Conservation (phyloP, 345 rosid genomes). For the Bruguiera parviflora region DNA sequence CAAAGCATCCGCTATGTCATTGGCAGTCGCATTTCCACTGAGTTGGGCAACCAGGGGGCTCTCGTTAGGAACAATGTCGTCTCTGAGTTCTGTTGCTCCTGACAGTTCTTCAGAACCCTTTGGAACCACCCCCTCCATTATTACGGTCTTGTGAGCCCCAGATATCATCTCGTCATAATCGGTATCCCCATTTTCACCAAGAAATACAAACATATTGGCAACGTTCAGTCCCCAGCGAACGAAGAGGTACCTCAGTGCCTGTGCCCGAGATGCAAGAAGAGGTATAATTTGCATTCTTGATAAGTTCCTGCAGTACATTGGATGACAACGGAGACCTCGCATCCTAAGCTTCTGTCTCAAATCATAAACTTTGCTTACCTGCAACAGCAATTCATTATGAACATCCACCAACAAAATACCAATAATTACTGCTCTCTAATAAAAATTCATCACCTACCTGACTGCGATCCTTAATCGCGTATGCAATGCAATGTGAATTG, state of each 20-base stretch:
- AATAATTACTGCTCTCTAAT: background rate
- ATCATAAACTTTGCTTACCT: slow-evolving; percentile 76
- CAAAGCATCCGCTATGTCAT: slow-evolving; percentile 53
- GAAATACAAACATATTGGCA: slow-evolving; percentile 74
- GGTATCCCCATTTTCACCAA: slow-evolving; percentile 83
- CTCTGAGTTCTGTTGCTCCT: slow-evolving; percentile 53
- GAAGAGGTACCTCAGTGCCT: slow-evolving; percentile 88
- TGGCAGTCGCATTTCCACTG: slow-evolving; percentile 39
- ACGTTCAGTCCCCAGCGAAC: slow-evolving; percentile 93
- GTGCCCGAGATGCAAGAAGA: slow-evolving; percentile 91
- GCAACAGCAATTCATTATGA: slow-evolving; percentile 27
- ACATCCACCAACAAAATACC: slow-evolving; percentile 1
- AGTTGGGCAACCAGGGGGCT: slow-evolving; percentile 56
- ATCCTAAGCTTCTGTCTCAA: slow-evolving; percentile 90
- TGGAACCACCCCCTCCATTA: slow-evolving; percentile 53
- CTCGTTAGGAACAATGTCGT: slow-evolving; percentile 64
- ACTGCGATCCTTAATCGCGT: slow-evolving; percentile 54
- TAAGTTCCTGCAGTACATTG: slow-evolving; percentile 84
- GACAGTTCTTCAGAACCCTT: slow-evolving; percentile 65
- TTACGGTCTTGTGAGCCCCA: slow-evolving; percentile 75
- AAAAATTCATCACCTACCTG: slow-evolving; percentile 40
- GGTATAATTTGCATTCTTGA: slow-evolving; percentile 79
- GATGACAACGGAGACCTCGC: slow-evolving; percentile 97
- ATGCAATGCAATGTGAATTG: slow-evolving; percentile 71
- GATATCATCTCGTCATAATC: slow-evolving; percentile 82